These are phyloP conservation scores for Trichoderma sp. DNA, from an alignment of 2,329 filamentous ascomycete species.

Conservation along the genomic window DNA sequence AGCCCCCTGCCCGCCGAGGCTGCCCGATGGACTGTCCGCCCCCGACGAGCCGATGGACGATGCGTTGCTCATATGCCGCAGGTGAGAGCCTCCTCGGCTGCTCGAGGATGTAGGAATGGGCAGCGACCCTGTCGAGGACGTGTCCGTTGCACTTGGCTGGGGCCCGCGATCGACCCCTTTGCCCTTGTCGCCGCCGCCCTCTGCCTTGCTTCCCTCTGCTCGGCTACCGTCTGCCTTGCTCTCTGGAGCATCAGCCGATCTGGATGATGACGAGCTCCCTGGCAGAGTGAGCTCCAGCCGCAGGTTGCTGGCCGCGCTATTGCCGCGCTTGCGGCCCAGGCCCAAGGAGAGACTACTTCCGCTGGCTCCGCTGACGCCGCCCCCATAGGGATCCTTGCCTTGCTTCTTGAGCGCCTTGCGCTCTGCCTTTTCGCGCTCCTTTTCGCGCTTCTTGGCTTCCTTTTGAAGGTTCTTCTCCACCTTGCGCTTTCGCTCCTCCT, in stretches of 20 bases:
- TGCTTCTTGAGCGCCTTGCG: conserved; percentile 74
- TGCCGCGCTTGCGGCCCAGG: conserved; percentile 60
- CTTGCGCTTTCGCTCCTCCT: conserved; percentile 88
- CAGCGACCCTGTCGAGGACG: conserved; percentile 45
- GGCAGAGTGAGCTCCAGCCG: conserved; percentile 58
- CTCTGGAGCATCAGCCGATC: conserved; percentile 33
- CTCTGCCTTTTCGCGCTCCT: conserved; percentile 80
- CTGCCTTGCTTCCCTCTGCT: conserved; percentile 34
- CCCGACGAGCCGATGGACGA: conserved; percentile 81
- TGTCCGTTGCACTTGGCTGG: conserved; percentile 33
- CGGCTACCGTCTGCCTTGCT: conserved; percentile 29
- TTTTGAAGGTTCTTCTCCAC: conserved; percentile 62
- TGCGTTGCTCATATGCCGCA: conserved; percentile 82
- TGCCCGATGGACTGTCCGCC: conserved; percentile 65
- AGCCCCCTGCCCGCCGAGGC: conserved; percentile 47
- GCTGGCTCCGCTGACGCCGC: conserved; percentile 50
- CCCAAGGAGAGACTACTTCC: conserved; percentile 67
- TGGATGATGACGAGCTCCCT: conserved; percentile 43
- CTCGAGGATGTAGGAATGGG: conserved; percentile 55
- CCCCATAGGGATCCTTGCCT: conserved; percentile 42
- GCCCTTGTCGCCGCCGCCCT: conserved; percentile 57
- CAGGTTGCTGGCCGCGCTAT: conserved; percentile 62
- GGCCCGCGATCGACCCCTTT: conserved; percentile 65
- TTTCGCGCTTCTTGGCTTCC: conserved; percentile 81
- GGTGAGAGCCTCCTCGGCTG: conserved; percentile 66